Conservation (phyloP, 768 basidiomycete genomes). For the Cystobasidium tubakii region DNA sequence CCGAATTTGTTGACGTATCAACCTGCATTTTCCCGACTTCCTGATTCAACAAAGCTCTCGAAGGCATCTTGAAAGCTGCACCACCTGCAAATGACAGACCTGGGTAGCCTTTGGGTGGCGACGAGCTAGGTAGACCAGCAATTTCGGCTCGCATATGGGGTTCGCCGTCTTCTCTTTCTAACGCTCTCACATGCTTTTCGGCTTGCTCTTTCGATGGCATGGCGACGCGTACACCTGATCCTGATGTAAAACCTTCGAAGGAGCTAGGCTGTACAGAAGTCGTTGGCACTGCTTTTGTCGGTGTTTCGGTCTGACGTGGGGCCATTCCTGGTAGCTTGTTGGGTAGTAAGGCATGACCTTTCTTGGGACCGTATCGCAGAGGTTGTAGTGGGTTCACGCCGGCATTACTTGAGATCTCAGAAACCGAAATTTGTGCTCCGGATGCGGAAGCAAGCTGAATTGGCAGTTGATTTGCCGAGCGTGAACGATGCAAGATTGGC, state of each 20-base stretch:
- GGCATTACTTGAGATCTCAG: background rate
- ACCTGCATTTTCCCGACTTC: constrained; percentile 1
- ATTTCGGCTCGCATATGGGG: background rate
- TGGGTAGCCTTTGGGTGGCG: background rate
- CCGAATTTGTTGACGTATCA: background rate
- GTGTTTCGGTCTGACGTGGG: background rate
- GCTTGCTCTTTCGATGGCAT: constrained; percentile 14
- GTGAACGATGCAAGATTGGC: background rate
- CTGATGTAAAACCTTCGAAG: constrained; percentile 28
- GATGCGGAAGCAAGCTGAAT: background rate
- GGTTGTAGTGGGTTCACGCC: constrained; percentile 7
- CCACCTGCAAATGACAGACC: constrained; percentile 14
- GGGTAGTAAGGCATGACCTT: background rate
- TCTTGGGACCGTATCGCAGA: constrained; percentile 21
- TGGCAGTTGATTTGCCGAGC: background rate
- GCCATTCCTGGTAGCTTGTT: background rate
- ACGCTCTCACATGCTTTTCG: background rate
- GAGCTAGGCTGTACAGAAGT: background rate
- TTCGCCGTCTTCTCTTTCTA: background rate
- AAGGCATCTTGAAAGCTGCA: constrained; percentile 13
- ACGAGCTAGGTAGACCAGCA: background rate
- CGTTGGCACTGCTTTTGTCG: background rate
- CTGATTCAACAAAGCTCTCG: background rate
- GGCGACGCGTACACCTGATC: constrained; percentile 12
- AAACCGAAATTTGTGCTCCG: background rate